Conservation (phyloP, 2,329 filamentous ascomycete genomes). For the Coniella lustricola region DNA sequence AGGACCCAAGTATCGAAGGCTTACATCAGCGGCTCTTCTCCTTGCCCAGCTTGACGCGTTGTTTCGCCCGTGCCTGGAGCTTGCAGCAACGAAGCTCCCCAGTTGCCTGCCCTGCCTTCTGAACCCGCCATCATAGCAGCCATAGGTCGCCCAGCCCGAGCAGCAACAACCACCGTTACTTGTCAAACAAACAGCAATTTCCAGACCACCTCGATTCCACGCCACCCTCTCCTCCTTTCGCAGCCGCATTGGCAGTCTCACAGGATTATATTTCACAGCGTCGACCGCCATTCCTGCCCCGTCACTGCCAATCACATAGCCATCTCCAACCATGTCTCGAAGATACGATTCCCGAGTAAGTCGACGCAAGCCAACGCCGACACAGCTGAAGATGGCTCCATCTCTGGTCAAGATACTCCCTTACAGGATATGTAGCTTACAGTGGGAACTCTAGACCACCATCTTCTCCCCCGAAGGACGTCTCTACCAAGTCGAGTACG, state of each 20-base stretch:
- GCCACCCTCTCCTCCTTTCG: neutral
- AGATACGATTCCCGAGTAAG: slow-evolving; percentile 94
- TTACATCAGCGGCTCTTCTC: neutral
- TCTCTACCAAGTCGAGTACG: slow-evolving; percentile 99
- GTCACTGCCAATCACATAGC: neutral
- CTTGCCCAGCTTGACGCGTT: slow-evolving; percentile 23
- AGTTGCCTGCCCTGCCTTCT: slow-evolving; percentile 17
- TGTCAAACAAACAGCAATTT: slow-evolving; percentile 1
- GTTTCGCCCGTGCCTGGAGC: slow-evolving; percentile 37
- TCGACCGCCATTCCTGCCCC: neutral
- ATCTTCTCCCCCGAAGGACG: slow-evolving; percentile 99
- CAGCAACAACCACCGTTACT: slow-evolving; percentile 1
- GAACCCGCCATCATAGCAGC: neutral
- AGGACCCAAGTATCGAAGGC: neutral
- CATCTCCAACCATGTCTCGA: slow-evolving; percentile 73
- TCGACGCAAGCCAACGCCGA: slow-evolving; percentile 22
- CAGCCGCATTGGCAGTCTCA: neutral
- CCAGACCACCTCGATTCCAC: slow-evolving; percentile 4
- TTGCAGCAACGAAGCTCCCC: slow-evolving; percentile 20
- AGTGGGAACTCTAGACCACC: slow-evolving; percentile 64
- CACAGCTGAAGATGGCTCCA: neutral
- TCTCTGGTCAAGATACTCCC: neutral
- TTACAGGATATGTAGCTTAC: slow-evolving; percentile 13
- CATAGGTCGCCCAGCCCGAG: slow-evolving; percentile 1
- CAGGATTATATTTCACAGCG: neutral